Base-by-base conservation (phyloP, 257 asterid species). In the Thymus mandschuricus region DNA sequence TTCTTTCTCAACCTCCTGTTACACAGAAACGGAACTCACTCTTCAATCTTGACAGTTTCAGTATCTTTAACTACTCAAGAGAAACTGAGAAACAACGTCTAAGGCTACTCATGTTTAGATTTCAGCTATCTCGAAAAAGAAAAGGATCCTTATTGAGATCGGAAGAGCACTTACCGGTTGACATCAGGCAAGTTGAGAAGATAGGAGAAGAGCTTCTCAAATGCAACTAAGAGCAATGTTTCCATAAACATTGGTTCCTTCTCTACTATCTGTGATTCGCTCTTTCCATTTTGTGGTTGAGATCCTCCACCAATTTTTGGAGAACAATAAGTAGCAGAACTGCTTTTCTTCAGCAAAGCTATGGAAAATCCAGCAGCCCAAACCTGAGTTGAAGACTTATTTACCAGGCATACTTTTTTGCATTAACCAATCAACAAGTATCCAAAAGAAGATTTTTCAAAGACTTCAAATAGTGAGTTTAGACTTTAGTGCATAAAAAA, bases 321-420 rank as follows among this genome's bases (percentile, higher is more conserved):
- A 10, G 83, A 78, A 57, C 95, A 81, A 59, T 70, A 73, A 61
- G 84, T 73, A 35, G 92, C 76, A 11, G 96, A 83, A 80, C 89
- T 90, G 75, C 69, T 79, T 73, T 90, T 88, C 86, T 93, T 86
- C 48, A 90, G 81, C 81, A 93, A 12, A 38, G 97, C 98, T 21
- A 96, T 81, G 69, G 94, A 78, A 78, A 87, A 90, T 77, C 98
- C 98, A 66, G 98, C 98, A 65, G 97, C 98, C 98, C 98, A 93
- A 30, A 92, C 97, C 97, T 90, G 84, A 65, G 57, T 38, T 21
- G 13, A 68, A 63, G 63, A 66, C 27, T 60, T 34, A 35, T 76
- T 38, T 27, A 60, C 35, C 60, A 69, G 50, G 29, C 62, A 48
- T 28, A 54, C 55, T 31, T 68, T 12, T 48, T 66, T 35, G 78